These are phyloP conservation scores for Pittosporum tobira DNA, from an alignment of 129 eudicot genomes.

Conservation along the genomic window DNA sequence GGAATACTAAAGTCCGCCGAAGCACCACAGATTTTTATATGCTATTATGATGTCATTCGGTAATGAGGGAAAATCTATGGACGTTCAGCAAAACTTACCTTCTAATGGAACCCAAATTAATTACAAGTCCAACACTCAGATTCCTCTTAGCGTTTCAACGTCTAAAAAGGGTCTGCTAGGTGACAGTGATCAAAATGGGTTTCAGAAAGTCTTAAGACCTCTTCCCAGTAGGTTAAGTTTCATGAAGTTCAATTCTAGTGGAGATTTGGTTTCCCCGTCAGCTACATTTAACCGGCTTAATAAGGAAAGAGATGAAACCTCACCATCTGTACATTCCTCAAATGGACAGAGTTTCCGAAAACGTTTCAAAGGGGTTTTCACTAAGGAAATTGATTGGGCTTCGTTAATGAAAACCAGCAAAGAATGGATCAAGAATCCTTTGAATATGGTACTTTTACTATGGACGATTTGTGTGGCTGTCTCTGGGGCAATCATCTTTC, in stretches of 20 bases:
- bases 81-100: constrained; percentile 7
- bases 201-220: constrained; percentile 1
- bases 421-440: constrained; percentile 48
- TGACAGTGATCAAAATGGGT: constrained; percentile 20
- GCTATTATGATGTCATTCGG: constrained; percentile 5
- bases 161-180: constrained; percentile 28
- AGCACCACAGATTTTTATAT: background rate
- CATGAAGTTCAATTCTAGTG: constrained; percentile 9
- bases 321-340: constrained; percentile 14
- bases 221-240: constrained; percentile 11
- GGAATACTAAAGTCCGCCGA: background rate
- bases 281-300: constrained; percentile 28
- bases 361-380: constrained; percentile 16
- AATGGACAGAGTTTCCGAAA: constrained; percentile 16
- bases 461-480: constrained; percentile 44
- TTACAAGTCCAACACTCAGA: constrained; percentile 1
- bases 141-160: constrained; percentile 23
- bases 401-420: constrained; percentile 22
- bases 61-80: constrained; percentile 13
- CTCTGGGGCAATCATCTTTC: constrained; percentile 52
- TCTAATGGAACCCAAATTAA: constrained; percentile 12
- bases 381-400: constrained; percentile 23
- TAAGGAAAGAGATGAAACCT: constrained; percentile 23
- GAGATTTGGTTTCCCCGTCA: constrained; percentile 18
- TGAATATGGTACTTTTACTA: constrained; percentile 38